A percentile compares a stretch with the other conserved stretches of the same genome.
Conservation (phyloP, 23 red algal genomes). For the Cyanidioschyzon merolae region DNA sequence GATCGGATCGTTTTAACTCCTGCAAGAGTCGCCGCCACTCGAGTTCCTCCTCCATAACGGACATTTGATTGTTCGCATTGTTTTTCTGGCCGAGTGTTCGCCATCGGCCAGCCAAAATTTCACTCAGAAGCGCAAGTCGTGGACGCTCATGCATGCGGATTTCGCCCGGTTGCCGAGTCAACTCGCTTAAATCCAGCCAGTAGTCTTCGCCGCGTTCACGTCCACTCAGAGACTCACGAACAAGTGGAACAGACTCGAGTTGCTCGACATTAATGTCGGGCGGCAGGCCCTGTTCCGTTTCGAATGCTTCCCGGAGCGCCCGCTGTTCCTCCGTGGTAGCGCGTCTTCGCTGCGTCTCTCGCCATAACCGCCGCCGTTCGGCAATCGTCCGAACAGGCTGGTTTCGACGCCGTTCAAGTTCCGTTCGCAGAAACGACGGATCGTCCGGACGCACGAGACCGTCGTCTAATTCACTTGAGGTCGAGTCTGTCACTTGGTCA, state of each 20-base stretch:
- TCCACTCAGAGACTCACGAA: neutral
- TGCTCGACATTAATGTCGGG: neutral
- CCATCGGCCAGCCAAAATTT: neutral
- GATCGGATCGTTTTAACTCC: constrained; percentile 1
- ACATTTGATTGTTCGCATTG: neutral
- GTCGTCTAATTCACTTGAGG: neutral
- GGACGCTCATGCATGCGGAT: neutral
- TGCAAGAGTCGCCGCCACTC: constrained; percentile 9
- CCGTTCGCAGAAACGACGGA: neutral
- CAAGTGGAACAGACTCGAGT: constrained; percentile 1
- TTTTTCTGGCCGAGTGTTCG: neutral
- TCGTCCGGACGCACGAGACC: neutral
- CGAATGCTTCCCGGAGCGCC: neutral
- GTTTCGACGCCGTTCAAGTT: neutral
- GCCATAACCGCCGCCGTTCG: neutral
- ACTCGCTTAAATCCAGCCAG: neutral
- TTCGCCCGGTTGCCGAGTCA: neutral
- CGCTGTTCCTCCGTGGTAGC: neutral
- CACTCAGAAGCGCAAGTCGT: neutral
- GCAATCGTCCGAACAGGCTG: constrained; percentile 4
- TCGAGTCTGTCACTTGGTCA: too few relatives aligned
- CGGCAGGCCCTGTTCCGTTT: neutral
- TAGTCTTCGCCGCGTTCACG: constrained; percentile 13
- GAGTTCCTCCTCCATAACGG: neutral
- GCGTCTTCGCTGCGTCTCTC: neutral